Percentiles rank a stretch among this genome's conserved stretches.
Evolutionary conservation across 2,329 filamentous ascomycete genomes (phyloP).

Genomic region (Colletotrichum sp.): DNA sequence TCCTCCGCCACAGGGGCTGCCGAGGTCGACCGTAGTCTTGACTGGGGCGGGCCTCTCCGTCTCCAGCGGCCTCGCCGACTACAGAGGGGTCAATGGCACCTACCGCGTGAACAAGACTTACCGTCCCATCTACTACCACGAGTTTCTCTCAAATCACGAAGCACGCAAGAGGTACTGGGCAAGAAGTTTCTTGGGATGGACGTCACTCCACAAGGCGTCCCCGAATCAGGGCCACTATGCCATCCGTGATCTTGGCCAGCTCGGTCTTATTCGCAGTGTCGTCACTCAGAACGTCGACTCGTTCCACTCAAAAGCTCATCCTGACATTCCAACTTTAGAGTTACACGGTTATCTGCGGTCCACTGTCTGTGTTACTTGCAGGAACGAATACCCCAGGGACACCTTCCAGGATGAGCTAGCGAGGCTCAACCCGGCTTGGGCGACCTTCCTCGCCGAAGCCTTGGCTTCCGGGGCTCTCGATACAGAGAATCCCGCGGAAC

Average conservation of each 20-base stretch:
- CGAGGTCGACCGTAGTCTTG: constrained; percentile 54
- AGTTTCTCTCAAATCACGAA: constrained; percentile 84
- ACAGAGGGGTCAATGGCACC: constrained; percentile 86
- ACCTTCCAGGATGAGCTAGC: constrained; percentile 79
- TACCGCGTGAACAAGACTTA: constrained; percentile 92
- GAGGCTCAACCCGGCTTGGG: constrained; percentile 86
- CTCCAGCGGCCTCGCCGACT: constrained; percentile 90
- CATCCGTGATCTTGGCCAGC: constrained; percentile 70
- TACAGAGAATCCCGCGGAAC: constrained; percentile 76
- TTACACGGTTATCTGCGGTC: constrained; percentile 90
- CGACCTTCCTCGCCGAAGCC: constrained; percentile 74
- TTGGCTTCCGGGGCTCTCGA: constrained; percentile 76
- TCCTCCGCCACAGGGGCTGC: constrained; percentile 55
- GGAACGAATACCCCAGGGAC: constrained; percentile 71
- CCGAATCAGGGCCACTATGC: constrained; percentile 85
- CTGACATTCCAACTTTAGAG: constrained; percentile 76
- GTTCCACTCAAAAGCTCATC: constrained; percentile 83
- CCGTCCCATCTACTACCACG: constrained; percentile 89
- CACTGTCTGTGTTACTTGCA: constrained; percentile 82
- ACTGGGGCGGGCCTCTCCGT: constrained; percentile 94
- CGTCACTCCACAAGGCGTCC: constrained; percentile 75
- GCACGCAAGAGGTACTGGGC: constrained; percentile 95
- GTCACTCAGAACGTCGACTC: constrained; percentile 98
- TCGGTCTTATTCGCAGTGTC: constrained; percentile 77
- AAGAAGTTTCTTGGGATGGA: constrained; percentile 91